A percentile compares a stretch with the other conserved stretches of the same genome.
Conservation (phyloP, 306 rosid species). For the Trifolium dubium region DNA sequence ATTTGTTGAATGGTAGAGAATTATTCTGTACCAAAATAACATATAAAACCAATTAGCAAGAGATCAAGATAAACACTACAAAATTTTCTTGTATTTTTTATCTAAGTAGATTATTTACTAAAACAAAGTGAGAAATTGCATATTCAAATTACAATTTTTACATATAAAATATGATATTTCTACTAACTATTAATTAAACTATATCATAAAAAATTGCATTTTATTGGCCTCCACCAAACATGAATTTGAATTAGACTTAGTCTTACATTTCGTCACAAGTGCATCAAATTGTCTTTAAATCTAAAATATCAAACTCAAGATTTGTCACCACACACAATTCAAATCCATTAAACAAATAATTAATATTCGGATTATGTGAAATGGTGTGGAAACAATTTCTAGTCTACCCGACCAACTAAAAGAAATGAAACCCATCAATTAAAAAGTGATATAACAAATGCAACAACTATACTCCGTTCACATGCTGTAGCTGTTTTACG, state of each 20-base stretch:
- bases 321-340: too few species aligned
- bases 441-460: background rate
- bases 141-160: too few species aligned
- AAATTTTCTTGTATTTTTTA: background rate
- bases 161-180: too few species aligned
- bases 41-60: background rate
- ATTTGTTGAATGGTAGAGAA: slow-evolving; percentile 90
- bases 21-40: slow-evolving; percentile 52
- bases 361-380: background rate
- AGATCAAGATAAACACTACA: background rate
- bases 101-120: too few species aligned
- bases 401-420: background rate
- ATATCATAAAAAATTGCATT: background rate
- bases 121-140: too few species aligned
- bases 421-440: background rate
- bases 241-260: too few species aligned
- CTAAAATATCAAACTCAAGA: too few species aligned
- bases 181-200: too few species aligned
- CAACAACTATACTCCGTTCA: too few species aligned
- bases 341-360: background rate
- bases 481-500: too few species aligned
- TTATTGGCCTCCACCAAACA: background rate
- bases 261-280: too few species aligned
- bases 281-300: too few species aligned
- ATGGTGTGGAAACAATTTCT: background rate